phyloP scores from a whole-genome alignment of 2,329 filamentous ascomycete species.

The Zasmidium angulare region DNA sequence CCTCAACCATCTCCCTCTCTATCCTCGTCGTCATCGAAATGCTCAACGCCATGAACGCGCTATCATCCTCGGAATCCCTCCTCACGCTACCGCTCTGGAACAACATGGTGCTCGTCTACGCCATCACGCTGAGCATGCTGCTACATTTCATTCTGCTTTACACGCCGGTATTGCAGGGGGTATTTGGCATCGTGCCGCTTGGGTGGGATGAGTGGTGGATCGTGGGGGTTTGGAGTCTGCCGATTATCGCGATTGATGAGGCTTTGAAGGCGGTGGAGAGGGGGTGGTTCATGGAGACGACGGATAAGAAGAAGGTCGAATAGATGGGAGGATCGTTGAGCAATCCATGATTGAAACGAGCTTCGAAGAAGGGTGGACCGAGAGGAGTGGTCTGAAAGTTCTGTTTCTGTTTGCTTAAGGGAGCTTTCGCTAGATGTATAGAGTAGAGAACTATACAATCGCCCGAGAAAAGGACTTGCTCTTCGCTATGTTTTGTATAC shows the following conservation, averaged over 20 bases:
- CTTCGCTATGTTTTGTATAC: background rate
- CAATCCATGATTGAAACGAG: background rate
- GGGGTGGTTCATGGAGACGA: conserved; percentile 36
- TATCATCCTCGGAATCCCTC: conserved; percentile 92
- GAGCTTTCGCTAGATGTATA: background rate
- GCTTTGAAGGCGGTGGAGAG: conserved; percentile 73
- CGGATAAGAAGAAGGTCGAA: conserved; percentile 25
- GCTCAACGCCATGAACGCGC: conserved; percentile 98
- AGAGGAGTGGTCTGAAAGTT: too few relatives aligned
- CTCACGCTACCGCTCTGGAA: conserved; percentile 94
- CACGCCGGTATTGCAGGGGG: conserved; percentile 77
- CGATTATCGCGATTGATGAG: conserved; percentile 93
- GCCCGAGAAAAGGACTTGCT: background rate
- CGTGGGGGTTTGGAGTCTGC: conserved; percentile 81
- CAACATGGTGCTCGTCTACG: conserved; percentile 97
- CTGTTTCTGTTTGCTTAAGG: too few relatives aligned
- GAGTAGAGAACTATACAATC: background rate
- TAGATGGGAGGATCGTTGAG: conserved; percentile 2
- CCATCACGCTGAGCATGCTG: conserved; percentile 87
- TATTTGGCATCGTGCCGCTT: conserved; percentile 90
- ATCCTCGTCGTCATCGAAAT: conserved; percentile 96
- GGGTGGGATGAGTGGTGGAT: conserved; percentile 89
- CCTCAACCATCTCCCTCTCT: conserved; percentile 88
- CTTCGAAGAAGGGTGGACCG: too few relatives aligned
- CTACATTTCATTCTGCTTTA: conserved; percentile 95